Percentiles rank a stretch among this genome's conserved stretches.
These are phyloP conservation scores for Kernera saxatilis DNA, from an alignment of 345 rosid genomes.

Conservation along the genomic window DNA sequence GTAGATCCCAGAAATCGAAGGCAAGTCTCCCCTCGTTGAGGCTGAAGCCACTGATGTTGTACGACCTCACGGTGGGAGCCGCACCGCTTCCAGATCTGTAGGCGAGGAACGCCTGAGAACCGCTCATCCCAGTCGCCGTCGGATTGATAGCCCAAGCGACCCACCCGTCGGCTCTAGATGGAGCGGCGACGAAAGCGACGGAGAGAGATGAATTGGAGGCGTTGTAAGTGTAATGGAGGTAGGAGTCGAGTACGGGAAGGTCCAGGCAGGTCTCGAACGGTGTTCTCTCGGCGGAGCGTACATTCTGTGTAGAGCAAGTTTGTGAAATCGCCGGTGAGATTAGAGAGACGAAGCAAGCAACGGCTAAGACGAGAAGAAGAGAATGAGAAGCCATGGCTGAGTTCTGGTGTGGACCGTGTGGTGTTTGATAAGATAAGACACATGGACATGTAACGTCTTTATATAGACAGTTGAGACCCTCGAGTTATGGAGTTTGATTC, in stretches of 20 bases:
- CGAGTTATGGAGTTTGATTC: slow-evolving; percentile 1
- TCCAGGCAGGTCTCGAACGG: slow-evolving; percentile 40
- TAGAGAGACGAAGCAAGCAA: slow-evolving; percentile 25
- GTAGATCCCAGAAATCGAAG: slow-evolving; percentile 52
- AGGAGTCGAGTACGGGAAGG: slow-evolving; percentile 45
- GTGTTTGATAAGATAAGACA: slow-evolving; percentile 8
- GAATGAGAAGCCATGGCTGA: slow-evolving; percentile 10
- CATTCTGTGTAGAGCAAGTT: slow-evolving; percentile 49
- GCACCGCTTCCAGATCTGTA: slow-evolving; percentile 30
- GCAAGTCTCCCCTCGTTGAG: slow-evolving; percentile 34
- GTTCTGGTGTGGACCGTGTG: neutral
- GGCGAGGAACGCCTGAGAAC: slow-evolving; percentile 66
- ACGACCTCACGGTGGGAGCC: slow-evolving; percentile 36
- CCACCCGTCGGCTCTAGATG: slow-evolving; percentile 54
- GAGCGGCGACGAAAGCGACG: slow-evolving; percentile 62
- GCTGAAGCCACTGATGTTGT: slow-evolving; percentile 38
- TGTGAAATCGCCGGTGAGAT: slow-evolving; percentile 45
- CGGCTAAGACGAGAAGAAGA: neutral
- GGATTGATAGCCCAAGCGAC: slow-evolving; percentile 80
- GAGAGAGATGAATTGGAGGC: slow-evolving; percentile 68
- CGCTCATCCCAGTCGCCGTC: slow-evolving; percentile 43
- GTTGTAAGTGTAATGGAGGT: slow-evolving; percentile 69
- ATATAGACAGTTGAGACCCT: slow-evolving; percentile 1
- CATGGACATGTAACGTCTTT: neutral
- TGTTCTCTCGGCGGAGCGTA: slow-evolving; percentile 16